Percentiles rank a stretch among this genome's conserved stretches.
Conservation (phyloP, 345 rosid species). For the Eucalyptus coolabah region DNA sequence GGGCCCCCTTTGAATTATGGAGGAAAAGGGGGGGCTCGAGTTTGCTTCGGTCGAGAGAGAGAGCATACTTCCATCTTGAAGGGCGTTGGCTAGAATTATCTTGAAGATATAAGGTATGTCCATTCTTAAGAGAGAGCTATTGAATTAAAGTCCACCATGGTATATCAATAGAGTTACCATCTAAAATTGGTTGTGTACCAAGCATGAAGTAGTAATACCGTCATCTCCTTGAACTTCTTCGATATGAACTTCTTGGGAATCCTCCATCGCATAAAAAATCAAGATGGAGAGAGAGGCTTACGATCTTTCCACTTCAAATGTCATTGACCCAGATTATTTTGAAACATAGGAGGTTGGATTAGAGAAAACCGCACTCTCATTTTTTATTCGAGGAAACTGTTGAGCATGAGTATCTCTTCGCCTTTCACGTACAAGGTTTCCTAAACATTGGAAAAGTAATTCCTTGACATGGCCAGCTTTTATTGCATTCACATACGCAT, state of each 20-base stretch:
- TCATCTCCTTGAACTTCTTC: not conserved
- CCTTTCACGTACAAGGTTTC: not conserved
- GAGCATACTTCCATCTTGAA: too few species aligned
- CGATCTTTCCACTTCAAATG: not conserved
- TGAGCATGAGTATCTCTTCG: too few species aligned
- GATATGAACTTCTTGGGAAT: not conserved
- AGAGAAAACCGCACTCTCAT: not conserved
- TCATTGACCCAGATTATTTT: too few species aligned
- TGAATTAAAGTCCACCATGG: too few species aligned
- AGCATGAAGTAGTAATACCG: not conserved
- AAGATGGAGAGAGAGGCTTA: not conserved
- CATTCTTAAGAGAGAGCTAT: too few species aligned
- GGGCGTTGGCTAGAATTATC: too few species aligned
- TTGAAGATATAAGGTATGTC: rapidly evolving
- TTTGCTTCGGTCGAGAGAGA: too few species aligned
- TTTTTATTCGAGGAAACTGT: not conserved
- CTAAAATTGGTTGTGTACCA: not conserved
- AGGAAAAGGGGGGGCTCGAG: too few species aligned
- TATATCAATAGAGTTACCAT: not conserved
- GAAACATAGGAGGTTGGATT: too few species aligned
- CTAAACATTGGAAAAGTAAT: too few species aligned
- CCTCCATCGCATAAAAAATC: not conserved
- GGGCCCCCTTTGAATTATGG: too few species aligned
- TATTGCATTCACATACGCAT: not conserved
- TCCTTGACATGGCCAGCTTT: too few species aligned